Conservation (phyloP, 257 asterid genomes). For the Solanum pimpinellifolium region DNA sequence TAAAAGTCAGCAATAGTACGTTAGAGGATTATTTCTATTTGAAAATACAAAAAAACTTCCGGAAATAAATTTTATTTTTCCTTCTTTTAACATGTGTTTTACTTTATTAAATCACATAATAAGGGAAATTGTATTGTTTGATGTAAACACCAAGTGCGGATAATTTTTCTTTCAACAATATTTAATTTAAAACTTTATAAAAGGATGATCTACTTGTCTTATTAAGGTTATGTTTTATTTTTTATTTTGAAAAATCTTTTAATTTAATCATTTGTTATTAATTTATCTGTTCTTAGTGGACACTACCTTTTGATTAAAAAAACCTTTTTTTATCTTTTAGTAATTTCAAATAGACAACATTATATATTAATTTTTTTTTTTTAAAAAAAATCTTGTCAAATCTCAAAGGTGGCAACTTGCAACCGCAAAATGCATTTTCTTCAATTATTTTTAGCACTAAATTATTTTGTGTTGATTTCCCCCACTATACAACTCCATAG, state of each 20-base stretch:
- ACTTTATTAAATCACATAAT: too few relatives aligned
- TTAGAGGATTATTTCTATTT: neutral
- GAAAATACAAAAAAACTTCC: too few relatives aligned
- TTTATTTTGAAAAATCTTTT: neutral
- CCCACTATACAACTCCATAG: constrained; percentile 23
- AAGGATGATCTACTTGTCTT: neutral
- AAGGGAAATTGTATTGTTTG: too few relatives aligned
- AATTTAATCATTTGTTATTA: neutral
- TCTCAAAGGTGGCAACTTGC: constrained; percentile 56
- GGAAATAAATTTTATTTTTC: too few relatives aligned
- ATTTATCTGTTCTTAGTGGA: neutral
- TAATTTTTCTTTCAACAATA: too few relatives aligned
- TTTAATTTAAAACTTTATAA: neutral
- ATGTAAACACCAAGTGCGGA: too few relatives aligned
- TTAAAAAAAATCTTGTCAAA: constrained; percentile 12
- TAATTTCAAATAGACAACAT: neutral
- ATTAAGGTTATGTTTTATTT: constrained; percentile 6
- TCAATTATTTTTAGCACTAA: neutral
- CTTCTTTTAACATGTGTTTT: too few relatives aligned
- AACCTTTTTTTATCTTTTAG: neutral
- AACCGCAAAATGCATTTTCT: constrained; percentile 22
- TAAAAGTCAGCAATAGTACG: neutral
- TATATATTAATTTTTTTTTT: neutral
- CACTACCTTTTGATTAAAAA: neutral
- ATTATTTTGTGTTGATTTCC: neutral